Evolutionary conservation across 2,329 filamentous ascomycete species (phyloP).

Genomic region (Verticillium nubilum): DNA sequence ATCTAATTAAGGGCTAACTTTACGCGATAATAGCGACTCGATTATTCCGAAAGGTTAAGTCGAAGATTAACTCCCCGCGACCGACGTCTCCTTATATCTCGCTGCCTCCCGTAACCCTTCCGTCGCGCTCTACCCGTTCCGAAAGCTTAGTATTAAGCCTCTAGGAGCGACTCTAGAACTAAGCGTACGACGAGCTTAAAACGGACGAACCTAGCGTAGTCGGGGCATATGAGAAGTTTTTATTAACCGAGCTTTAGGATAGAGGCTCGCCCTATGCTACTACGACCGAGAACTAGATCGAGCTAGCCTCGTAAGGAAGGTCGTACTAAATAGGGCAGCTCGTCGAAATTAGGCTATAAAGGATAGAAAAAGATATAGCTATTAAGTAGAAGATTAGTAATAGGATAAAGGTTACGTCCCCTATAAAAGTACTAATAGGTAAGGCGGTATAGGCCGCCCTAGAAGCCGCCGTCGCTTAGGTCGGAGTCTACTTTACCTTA

Average conservation of each 20-base stretch:
- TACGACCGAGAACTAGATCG: background rate
- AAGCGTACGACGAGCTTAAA: background rate
- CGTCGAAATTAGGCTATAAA: conserved; percentile 19
- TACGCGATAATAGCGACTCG: background rate
- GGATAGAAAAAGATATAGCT: conserved; percentile 16
- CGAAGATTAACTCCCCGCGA: background rate
- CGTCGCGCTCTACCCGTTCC: background rate
- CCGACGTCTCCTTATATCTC: background rate
- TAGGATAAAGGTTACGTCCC: conserved; percentile 15
- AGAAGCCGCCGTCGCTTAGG: conserved; percentile 30
- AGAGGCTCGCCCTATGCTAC: background rate
- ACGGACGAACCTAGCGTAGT: background rate
- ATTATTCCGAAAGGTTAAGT: background rate
- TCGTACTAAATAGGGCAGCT: conserved; percentile 22
- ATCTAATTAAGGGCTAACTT: background rate
- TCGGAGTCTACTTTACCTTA: conserved; percentile 16
- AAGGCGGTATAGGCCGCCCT: conserved; percentile 20
- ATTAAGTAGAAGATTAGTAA: conserved; percentile 18
- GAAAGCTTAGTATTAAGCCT: background rate
- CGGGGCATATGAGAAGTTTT: background rate
- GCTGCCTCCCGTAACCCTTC: background rate
- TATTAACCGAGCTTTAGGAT: background rate
- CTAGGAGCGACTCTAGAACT: background rate
- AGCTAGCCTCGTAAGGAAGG: background rate
- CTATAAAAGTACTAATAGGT: conserved; percentile 18